Evolutionary conservation across 352 stramenopile species (phyloP), one percentile per base, ranked within the genome.

Genomic region (Pythium guiyangense): DNA sequence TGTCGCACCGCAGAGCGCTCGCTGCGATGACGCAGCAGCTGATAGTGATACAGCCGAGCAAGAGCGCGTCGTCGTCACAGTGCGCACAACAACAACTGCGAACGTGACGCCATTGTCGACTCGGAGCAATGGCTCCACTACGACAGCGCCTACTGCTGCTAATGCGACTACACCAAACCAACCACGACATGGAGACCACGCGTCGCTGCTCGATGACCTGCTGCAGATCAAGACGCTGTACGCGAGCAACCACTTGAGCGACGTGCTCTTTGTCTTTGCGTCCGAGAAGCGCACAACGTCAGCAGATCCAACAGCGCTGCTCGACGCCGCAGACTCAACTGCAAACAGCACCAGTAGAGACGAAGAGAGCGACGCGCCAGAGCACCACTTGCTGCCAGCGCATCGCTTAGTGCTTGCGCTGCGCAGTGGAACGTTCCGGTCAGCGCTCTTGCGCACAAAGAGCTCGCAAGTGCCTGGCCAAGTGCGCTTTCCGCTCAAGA

Each of bases 191-290:
- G 35, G 11, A 26, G 49, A 35, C 49, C 37, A 51, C 26, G 31
- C 10, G 37, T 48, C 35, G 2, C 58, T 89, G 11, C 58, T 71
- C 45, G 55, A 69, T 22, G 81, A 91, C 51, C 49, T 89, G 62
- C 73, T 79, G 45, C 66, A 77, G 56, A 57, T 92, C 31, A 73
- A 73, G 45, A 53, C 55, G 15, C 64, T 94, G 27, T 94, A 79
- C 59, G 80, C 67, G 1, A 90, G 74, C 64, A 80, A 77, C 59
- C 72, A 91, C 55, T 55, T 92, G 22, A 94, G 84, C 54, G 84
- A 94, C 52, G 80, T 91, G 27, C 52, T 90, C 22, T 91, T 94
- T 49, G 59, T 91, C 27, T 92, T 92, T 61, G 71, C 84, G 3
- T 66, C 68, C 2, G 76, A 83, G 39, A 51, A 66, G 18, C 55